These are phyloP conservation scores for Metschnikowia orientalis DNA, from an alignment of 805 yeast genomes.

Conservation along the genomic window DNA sequence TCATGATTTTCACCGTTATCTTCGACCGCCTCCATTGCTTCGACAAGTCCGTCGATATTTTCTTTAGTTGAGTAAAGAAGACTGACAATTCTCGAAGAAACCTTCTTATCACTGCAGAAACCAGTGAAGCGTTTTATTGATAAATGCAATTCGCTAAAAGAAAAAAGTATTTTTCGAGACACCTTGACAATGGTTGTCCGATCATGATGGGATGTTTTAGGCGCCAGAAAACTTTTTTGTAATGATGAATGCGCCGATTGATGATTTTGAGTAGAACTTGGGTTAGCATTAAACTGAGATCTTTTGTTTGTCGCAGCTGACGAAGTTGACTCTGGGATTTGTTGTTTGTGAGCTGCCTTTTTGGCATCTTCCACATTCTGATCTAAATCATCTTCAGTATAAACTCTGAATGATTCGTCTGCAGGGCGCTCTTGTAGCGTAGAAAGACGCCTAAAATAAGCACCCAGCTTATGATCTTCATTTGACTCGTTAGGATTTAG, in stretches of 20 bases:
- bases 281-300: neutral
- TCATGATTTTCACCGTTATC: constrained; percentile 31
- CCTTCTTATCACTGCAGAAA: constrained; percentile 52
- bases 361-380: constrained; percentile 1
- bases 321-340: neutral
- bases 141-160: constrained; percentile 62
- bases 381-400: neutral
- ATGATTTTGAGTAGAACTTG: neutral
- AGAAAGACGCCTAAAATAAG: constrained; percentile 62
- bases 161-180: constrained; percentile 57
- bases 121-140: constrained; percentile 54
- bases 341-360: neutral
- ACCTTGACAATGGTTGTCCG: constrained; percentile 34
- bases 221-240: neutral
- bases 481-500: constrained; percentile 35
- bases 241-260: constrained; percentile 1
- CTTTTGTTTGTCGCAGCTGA: neutral
- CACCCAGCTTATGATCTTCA: constrained; percentile 51
- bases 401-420: constrained; percentile 19
- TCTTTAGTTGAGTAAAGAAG: constrained; percentile 48
- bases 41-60: constrained; percentile 54
- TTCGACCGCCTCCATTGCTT: constrained; percentile 47
- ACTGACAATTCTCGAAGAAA: constrained; percentile 51
- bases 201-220: constrained; percentile 7
- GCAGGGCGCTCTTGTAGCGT: constrained; percentile 52